These are phyloP conservation scores for Naegleria gruberi DNA, from an alignment of 208 protist species.

Conservation along the genomic window DNA sequence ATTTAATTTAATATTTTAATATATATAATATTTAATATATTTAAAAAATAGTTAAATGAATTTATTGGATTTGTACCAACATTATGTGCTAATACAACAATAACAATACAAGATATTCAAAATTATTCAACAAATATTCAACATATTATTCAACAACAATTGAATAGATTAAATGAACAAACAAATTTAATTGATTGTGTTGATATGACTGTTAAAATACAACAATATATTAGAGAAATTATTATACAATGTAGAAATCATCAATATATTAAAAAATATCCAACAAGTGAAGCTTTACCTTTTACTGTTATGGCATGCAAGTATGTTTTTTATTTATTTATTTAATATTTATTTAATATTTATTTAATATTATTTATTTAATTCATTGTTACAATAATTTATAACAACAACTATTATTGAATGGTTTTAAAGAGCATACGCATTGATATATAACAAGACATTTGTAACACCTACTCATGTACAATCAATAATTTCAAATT, in stretches of 20 bases:
- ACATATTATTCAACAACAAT: not conserved
- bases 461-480: conserved; percentile 2
- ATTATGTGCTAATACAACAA: not conserved
- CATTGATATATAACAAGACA: not conserved
- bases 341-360: not conserved
- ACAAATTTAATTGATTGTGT: not conserved
- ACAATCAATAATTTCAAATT: not conserved
- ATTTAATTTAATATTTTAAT: no score
- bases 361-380: no score
- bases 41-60: not conserved
- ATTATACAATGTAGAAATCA: not conserved
- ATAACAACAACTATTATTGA: no score
- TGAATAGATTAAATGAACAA: not conserved
- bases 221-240: not conserved
- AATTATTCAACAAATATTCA: not conserved
- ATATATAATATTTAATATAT: not conserved
- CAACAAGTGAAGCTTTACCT: not conserved
- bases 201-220: not conserved
- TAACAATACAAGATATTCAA: not conserved
- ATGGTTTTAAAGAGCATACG: not conserved
- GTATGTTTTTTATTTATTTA: not conserved
- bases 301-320: not conserved
- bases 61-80: not conserved
- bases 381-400: no score
- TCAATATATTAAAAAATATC: not conserved